Conservation (phyloP, 345 rosid genomes). For the thale cress (Arabidopsis thaliana) region DNA sequence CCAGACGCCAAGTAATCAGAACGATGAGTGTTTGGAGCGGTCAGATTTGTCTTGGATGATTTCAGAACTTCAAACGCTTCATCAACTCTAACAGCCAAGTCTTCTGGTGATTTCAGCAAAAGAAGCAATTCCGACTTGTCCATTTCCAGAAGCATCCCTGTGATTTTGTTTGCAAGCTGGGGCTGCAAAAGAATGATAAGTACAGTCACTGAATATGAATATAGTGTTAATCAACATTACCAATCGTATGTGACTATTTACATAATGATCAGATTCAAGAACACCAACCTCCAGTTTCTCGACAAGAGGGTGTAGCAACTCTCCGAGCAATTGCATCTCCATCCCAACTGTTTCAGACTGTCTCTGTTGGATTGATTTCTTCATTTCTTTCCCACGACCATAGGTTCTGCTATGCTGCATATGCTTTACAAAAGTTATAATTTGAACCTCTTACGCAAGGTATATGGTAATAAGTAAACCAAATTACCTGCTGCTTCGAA, state of each 20-base stretch:
- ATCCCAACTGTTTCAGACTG: conserved; percentile 57
- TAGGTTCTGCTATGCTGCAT: conserved; percentile 51
- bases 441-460: neutral
- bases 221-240: neutral
- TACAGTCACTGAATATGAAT: neutral
- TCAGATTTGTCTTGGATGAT: conserved; percentile 54
- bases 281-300: conserved; percentile 61
- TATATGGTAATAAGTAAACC: no score
- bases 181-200: conserved; percentile 53
- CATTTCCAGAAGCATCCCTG: conserved; percentile 86
- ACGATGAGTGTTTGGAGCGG: conserved; percentile 50
- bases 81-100: conserved; percentile 60
- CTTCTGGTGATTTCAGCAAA: conserved; percentile 67
- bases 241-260: neutral
- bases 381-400: conserved; percentile 50
- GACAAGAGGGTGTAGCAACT: conserved; percentile 67
- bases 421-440: neutral
- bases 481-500: conserved; percentile 59
- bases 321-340: conserved; percentile 72
- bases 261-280: neutral
- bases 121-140: conserved; percentile 68
- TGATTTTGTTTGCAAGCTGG: conserved; percentile 71
- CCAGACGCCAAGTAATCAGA: conserved; percentile 54
- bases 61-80: conserved; percentile 76
- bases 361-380: conserved; percentile 47